A percentile compares a stretch with the other conserved stretches of the same genome.
These are phyloP conservation scores for Phaeomoniella chlamydospora DNA, from an alignment of 2,329 filamentous ascomycete genomes.

Conservation along the genomic window DNA sequence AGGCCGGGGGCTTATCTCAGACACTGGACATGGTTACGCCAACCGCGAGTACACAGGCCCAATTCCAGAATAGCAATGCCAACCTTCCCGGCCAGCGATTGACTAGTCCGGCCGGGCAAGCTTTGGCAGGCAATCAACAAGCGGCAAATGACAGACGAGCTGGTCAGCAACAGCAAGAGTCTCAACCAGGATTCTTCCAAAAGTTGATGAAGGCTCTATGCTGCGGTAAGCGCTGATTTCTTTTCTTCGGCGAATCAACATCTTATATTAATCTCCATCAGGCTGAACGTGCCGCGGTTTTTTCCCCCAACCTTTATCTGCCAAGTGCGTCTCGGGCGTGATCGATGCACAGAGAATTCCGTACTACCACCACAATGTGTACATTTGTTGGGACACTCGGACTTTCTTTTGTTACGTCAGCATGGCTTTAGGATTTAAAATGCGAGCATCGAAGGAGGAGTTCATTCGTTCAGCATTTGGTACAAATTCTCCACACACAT, in stretches of 20 bases:
- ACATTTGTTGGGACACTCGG: not conserved
- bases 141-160: conserved; percentile 6
- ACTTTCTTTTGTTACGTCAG: not conserved
- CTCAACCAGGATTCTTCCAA: conserved; percentile 69
- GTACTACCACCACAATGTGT: not conserved
- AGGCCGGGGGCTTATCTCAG: conserved; percentile 46
- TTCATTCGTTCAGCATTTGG: not conserved
- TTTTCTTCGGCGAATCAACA: conserved; percentile 2
- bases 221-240: conserved; percentile 50
- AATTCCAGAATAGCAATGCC: conserved; percentile 90
- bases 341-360: not conserved
- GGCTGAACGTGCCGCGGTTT: not conserved
- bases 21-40: conserved; percentile 61
- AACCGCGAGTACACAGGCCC: conserved; percentile 82
- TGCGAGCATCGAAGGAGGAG: not conserved
- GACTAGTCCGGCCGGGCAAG: conserved; percentile 40
- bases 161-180: conserved; percentile 45
- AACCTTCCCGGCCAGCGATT: conserved; percentile 56
- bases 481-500: not conserved
- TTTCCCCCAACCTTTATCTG: not conserved
- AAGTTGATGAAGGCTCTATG: conserved; percentile 88
- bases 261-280: not conserved
- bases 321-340: too few species aligned
- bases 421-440: not conserved
- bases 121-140: conserved; percentile 42